Conservation (phyloP, 2,329 filamentous ascomycete species). For the Sphaerulina vaccinii region DNA sequence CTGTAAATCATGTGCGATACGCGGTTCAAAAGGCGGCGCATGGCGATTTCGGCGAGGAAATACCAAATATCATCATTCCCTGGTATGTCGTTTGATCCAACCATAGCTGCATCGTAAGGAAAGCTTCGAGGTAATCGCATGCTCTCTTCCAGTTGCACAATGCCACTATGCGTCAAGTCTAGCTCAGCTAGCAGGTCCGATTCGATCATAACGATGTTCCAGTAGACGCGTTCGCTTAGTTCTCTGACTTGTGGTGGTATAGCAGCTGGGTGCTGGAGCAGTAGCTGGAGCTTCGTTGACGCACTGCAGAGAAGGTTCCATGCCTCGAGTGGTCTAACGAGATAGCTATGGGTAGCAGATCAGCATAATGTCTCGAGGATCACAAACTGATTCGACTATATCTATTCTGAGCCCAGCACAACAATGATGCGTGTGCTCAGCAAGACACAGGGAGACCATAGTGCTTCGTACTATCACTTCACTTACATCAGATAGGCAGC, state of each 20-base stretch:
- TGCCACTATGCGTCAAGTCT: conserved; percentile 77
- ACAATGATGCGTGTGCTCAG: too few relatives aligned
- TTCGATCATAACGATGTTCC: conserved; percentile 79
- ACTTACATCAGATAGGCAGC: conserved; percentile 82
- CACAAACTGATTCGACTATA: too few relatives aligned
- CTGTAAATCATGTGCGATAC: conserved; percentile 35
- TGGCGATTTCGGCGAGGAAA: conserved; percentile 77
- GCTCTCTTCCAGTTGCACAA: conserved; percentile 77
- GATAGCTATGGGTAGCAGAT: too few relatives aligned
- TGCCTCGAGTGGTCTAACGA: conserved; percentile 77
- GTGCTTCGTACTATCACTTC: too few relatives aligned
- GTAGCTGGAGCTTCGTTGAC: conserved; percentile 76
- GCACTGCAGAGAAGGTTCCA: conserved; percentile 79
- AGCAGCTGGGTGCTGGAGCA: conserved; percentile 70
- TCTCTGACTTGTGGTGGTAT: conserved; percentile 70
- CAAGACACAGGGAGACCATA: too few relatives aligned
- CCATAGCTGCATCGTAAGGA: conserved; percentile 63
- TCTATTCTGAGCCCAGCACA: too few relatives aligned
- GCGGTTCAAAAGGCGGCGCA: conserved; percentile 64
- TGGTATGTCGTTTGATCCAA: conserved; percentile 35
- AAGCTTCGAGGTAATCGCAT: conserved; percentile 77
- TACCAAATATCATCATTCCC: conserved; percentile 82
- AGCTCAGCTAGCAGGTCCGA: conserved; percentile 75
- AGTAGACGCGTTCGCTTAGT: conserved; percentile 75
- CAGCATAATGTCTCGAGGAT: too few relatives aligned